These are phyloP conservation scores for Astrothelium macrocarpum DNA, from an alignment of 495 filamentous ascomycete species.

Conservation along the genomic window DNA sequence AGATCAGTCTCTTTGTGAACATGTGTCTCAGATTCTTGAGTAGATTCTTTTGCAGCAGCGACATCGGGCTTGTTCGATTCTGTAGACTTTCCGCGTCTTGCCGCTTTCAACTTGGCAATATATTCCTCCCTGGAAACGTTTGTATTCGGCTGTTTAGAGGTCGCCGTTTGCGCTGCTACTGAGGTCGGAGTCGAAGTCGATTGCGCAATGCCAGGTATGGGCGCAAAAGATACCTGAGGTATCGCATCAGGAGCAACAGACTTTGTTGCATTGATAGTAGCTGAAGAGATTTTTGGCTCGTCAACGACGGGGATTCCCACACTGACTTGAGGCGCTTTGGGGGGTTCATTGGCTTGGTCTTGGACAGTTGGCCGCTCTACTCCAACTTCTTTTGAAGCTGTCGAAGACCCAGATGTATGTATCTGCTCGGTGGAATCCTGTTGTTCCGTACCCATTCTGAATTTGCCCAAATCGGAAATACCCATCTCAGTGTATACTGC, in stretches of 20 bases:
- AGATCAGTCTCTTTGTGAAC: background rate
- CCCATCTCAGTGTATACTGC: background rate
- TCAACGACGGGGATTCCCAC: background rate
- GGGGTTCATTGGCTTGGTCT: background rate
- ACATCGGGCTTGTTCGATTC: background rate
- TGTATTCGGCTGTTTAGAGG: background rate
- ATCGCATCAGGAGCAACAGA: background rate
- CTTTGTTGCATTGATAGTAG: background rate
- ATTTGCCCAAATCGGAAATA: background rate
- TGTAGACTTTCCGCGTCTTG: slow-evolving; percentile 33
- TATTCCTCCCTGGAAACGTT: slow-evolving; percentile 54
- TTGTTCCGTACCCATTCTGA: background rate
- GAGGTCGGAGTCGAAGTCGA: background rate
- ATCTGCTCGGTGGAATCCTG: background rate
- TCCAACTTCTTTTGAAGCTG: background rate
- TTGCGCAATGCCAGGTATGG: background rate
- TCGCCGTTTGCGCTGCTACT: background rate
- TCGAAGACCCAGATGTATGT: background rate
- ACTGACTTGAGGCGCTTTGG: background rate
- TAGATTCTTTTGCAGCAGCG: background rate
- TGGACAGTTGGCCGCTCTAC: background rate
- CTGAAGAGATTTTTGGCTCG: background rate
- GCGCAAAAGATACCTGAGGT: background rate
- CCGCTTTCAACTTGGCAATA: slow-evolving; percentile 63
- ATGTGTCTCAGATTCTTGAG: background rate